phyloP scores from a whole-genome alignment of 805 yeast species.

The Pichia pseudocactophila region DNA sequence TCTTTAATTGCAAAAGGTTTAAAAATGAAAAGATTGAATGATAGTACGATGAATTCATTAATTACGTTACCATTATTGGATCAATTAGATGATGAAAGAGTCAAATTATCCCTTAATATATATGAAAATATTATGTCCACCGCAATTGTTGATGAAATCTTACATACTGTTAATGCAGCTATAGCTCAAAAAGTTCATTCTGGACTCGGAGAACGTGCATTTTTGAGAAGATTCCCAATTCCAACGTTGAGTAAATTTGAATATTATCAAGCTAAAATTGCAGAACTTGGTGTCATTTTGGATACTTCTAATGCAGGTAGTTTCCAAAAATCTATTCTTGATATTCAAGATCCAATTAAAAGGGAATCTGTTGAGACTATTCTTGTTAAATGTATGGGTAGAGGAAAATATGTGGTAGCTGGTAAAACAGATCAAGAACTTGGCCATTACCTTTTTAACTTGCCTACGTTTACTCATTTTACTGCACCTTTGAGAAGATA shows the following conservation, averaged over 20 bases:
- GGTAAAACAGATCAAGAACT: conserved; percentile 77
- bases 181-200: conserved; percentile 76
- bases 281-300: conserved; percentile 53
- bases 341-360: conserved; percentile 49
- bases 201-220: conserved; percentile 68
- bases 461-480: conserved; percentile 87
- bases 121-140: conserved; percentile 52
- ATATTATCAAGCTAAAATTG: conserved; percentile 63
- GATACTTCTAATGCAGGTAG: conserved; percentile 70
- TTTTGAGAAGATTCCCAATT: conserved; percentile 78
- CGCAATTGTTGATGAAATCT: conserved; percentile 62
- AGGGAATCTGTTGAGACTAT: conserved; percentile 73
- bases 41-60: conserved; percentile 36
- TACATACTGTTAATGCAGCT: conserved; percentile 72
- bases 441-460: conserved; percentile 72
- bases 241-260: conserved; percentile 80
- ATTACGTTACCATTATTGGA: conserved; percentile 60
- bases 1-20: conserved; percentile 59
- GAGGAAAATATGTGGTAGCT: conserved; percentile 83
- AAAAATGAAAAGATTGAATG: conserved; percentile 56
- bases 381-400: conserved; percentile 68
- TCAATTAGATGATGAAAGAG: conserved; percentile 79
- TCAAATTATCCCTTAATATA: conserved; percentile 60
- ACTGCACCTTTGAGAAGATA: conserved; percentile 89
- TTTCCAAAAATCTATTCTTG: conserved; percentile 60